phyloP scores from a whole-genome alignment of 2,329 filamentous ascomycete genomes.

The Pseudogymnoascus sp. region DNA sequence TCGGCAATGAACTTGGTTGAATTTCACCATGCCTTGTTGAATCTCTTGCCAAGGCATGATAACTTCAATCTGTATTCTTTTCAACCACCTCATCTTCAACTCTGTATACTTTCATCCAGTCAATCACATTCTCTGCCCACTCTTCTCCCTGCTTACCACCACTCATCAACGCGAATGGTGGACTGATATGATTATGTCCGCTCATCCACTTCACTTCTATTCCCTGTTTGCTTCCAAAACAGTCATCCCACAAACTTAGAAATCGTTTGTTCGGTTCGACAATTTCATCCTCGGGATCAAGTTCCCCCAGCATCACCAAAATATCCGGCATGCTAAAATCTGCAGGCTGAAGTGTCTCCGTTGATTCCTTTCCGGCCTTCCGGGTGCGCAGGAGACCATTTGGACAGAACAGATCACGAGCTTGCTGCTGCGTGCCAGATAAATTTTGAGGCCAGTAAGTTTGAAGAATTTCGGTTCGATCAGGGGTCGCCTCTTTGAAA shows the following conservation, averaged over 20 bases:
- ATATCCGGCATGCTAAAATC: conserved; percentile 16
- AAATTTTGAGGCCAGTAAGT: not conserved
- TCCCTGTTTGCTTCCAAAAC: conserved; percentile 17
- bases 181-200: conserved; percentile 27
- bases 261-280: conserved; percentile 20
- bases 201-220: conserved; percentile 15
- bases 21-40: not conserved
- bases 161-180: conserved; percentile 19
- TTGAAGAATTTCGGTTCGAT: conserved; percentile 11
- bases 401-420: conserved; percentile 1
- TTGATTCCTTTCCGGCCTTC: conserved; percentile 14
- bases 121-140: conserved; percentile 22
- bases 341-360: conserved; percentile 8
- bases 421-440: not conserved
- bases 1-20: not conserved
- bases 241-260: conserved; percentile 18
- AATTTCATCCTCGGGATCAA: conserved; percentile 26
- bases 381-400: conserved; percentile 11
- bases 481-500: conserved; percentile 12
- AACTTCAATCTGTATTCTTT: not conserved
- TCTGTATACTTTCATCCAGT: conserved; percentile 20
- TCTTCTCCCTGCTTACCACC: conserved; percentile 22
- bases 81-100: not conserved
- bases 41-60: not conserved
- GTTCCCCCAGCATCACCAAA: conserved; percentile 20